These are phyloP conservation scores for Aureobasidium namibiae DNA, from an alignment of 2,329 filamentous ascomycete species.

Conservation along the genomic window DNA sequence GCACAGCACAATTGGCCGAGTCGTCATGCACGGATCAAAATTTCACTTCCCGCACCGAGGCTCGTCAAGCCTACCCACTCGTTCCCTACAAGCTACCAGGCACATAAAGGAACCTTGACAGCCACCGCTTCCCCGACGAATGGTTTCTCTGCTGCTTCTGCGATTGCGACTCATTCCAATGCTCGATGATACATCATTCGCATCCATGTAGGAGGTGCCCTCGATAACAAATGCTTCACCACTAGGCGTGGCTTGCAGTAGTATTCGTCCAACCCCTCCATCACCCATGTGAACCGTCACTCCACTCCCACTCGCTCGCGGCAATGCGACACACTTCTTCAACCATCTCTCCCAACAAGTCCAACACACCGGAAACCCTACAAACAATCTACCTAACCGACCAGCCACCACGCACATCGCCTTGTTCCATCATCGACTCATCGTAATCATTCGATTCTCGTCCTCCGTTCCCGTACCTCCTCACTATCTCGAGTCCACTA, in stretches of 20 bases:
- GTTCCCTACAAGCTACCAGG: background rate
- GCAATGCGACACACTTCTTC: background rate
- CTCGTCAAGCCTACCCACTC: background rate
- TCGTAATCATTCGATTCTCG: background rate
- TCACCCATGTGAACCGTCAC: conserved; percentile 5
- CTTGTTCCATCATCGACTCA: background rate
- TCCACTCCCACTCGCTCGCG: conserved; percentile 9
- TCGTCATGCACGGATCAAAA: background rate
- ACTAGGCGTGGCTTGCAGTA: conserved; percentile 9
- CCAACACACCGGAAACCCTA: background rate
- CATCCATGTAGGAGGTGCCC: background rate
- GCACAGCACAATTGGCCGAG: background rate
- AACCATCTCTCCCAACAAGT: conserved; percentile 8
- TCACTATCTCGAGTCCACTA: background rate
- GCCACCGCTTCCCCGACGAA: background rate
- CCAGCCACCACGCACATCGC: background rate
- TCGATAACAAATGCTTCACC: background rate
- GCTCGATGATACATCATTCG: background rate
- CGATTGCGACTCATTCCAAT: background rate
- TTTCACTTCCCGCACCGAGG: background rate
- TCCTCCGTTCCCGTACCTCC: background rate
- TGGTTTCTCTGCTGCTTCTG: background rate
- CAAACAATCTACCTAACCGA: background rate
- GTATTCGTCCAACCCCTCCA: background rate
- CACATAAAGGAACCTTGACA: background rate